Evolutionary conservation across 371 early-diverging fungal genomes (phyloP), one percentile per base, ranked within the genome.

Genomic region (Capillidium heterosporum): DNA sequence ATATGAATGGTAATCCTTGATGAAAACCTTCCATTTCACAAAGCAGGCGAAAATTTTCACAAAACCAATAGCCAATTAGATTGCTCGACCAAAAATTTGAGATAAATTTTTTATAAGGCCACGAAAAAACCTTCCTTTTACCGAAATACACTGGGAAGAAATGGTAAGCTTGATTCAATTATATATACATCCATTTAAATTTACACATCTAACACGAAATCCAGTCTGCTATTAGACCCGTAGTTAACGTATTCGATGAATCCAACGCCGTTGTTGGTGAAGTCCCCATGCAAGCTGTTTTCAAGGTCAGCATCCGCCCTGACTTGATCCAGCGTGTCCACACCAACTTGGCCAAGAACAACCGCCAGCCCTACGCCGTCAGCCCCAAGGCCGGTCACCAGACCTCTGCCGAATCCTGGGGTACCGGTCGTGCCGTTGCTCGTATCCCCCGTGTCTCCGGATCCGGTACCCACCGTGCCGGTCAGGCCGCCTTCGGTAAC

Each of bases 401-500:
- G 80, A 98, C 98, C 71, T 95, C 96, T 60, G 99, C 99, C 61
- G 92, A 89, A 73, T 97, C 98, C 61, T 99, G 99, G 99, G 99
- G 99, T 80, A 98, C 97, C 56, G 94, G 92, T 87, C 93, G 99
- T 78, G 99, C 99, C 67, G 94, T 99, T 67, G 97, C 99, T 56
- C 93, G 99, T 92, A 98, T 99, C 68, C 99, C 99, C 64, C 91
- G 99, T 81, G 98, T 99, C 59, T 80, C 82, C 61, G 99, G 98
- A 67, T 81, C 89, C 62, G 99, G 99, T 78, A 99, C 99, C 62
- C 91, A 90, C 83, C 89, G 99, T 71, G 85, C 99, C 65, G 99
- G 99, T 68, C 99, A 99, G 80, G 75, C 96, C 70, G 99, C 99
- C 61, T 99, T 97, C 78, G 99, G 98, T 67, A 98, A 98, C 88